phyloP scores from a whole-genome alignment of 495 filamentous ascomycete species.

The Talaromyces proteolyticus region DNA sequence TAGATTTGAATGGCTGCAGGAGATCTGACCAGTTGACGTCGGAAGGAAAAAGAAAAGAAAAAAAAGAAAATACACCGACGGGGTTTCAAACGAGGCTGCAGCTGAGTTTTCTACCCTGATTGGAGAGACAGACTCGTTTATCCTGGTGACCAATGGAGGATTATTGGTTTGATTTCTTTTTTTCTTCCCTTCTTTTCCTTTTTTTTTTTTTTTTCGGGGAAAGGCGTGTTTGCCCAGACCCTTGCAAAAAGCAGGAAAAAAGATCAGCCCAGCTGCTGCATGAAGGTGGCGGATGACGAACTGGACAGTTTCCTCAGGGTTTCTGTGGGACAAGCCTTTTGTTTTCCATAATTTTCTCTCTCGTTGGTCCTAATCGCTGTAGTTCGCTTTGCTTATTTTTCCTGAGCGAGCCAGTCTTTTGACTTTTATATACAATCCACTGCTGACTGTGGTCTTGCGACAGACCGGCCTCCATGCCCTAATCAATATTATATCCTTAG shows the following conservation, averaged over 20 bases:
- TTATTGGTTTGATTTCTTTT: conserved; percentile 7
- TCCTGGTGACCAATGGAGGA: background rate
- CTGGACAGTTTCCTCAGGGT: background rate
- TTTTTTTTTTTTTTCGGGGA: background rate
- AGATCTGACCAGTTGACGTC: background rate
- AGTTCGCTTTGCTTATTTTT: background rate
- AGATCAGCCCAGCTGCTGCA: background rate
- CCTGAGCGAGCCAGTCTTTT: no score
- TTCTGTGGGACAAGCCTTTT: background rate
- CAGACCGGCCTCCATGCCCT: no score
- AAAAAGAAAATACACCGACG: conserved; percentile 5
- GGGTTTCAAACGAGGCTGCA: background rate
- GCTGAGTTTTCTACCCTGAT: background rate
- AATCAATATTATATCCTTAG: no score
- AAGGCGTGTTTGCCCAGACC: background rate
- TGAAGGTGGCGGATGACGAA: background rate
- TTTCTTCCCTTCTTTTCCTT: background rate
- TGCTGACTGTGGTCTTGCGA: background rate
- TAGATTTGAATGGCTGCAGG: background rate
- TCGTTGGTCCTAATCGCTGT: background rate
- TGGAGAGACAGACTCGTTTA: background rate
- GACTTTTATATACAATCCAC: no score
- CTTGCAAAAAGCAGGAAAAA: no score
- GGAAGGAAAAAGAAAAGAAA: background rate
- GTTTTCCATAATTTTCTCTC: background rate